A percentile compares a stretch with the other conserved stretches of the same genome.
Conservation (phyloP, 179 eudicot genomes). For the Sideroxylon spinosum region DNA sequence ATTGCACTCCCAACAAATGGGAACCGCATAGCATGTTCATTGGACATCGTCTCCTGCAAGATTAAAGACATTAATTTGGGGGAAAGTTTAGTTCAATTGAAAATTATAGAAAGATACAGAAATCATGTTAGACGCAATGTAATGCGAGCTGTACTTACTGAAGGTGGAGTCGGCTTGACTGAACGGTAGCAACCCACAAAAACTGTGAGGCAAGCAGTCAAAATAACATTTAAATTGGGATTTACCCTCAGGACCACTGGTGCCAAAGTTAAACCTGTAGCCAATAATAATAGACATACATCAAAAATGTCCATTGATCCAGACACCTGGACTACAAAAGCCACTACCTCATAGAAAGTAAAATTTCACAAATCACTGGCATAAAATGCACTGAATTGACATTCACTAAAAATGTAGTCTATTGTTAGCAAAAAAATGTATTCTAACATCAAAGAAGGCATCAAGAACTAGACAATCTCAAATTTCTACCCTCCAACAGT, state of each 20-base stretch:
- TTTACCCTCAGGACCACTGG: slow-evolving; percentile 83
- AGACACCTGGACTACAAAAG: background rate
- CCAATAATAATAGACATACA: slow-evolving; percentile 1
- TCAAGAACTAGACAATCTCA: background rate
- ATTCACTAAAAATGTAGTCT: background rate
- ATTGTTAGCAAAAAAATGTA: background rate
- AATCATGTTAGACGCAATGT: background rate
- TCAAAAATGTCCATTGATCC: background rate
- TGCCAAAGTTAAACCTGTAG: slow-evolving; percentile 77
- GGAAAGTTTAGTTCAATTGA: background rate
- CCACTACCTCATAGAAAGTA: too few relatives aligned
- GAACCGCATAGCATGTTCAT: slow-evolving; percentile 94
- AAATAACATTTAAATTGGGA: slow-evolving; percentile 84
- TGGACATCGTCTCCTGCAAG: slow-evolving; percentile 96
- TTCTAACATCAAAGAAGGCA: background rate
- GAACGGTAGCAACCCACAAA: slow-evolving; percentile 93
- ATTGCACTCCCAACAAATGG: slow-evolving; percentile 97
- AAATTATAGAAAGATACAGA: background rate
- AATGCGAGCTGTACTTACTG: slow-evolving; percentile 53
- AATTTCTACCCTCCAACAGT: background rate
- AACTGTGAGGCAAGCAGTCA: slow-evolving; percentile 92
- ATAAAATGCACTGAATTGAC: background rate
- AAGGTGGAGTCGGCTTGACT: slow-evolving; percentile 88
- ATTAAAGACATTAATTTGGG: slow-evolving; percentile 8
- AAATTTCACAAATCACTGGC: background rate